Percentiles rank a stretch among this genome's conserved stretches.
phyloP scores from a whole-genome alignment of 257 asterid species.

The Anisodus tanguticus region DNA sequence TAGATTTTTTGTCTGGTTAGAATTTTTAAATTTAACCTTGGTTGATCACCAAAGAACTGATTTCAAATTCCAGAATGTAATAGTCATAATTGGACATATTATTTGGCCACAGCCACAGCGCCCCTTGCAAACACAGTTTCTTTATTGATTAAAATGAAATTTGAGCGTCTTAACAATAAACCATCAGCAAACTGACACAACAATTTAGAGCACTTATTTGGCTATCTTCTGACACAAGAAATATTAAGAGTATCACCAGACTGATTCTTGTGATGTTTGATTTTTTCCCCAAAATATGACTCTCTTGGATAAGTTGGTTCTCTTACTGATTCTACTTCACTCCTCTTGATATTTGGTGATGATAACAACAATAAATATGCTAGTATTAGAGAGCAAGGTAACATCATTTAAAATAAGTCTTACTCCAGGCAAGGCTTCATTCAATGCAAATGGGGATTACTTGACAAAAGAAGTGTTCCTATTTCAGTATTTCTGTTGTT shows the following conservation, averaged over 20 bases:
- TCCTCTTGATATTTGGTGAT: not conserved
- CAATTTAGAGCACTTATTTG: not conserved
- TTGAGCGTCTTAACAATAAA: not conserved
- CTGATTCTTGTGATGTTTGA: not conserved
- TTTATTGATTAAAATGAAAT: not conserved
- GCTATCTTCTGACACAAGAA: not conserved
- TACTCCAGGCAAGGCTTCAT: not conserved
- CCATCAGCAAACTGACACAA: not conserved
- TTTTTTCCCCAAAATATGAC: not conserved
- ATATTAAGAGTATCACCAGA: not conserved
- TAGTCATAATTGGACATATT: not conserved
- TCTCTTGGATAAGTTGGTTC: not conserved
- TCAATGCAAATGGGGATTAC: not conserved
- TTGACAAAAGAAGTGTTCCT: not conserved
- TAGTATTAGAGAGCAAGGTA: not conserved
- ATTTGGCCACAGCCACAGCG: not conserved
- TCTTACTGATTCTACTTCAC: not conserved
- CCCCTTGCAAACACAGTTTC: not conserved
- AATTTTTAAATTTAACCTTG: not conserved
- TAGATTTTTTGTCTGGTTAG: too few species aligned
- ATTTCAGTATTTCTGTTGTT: not conserved
- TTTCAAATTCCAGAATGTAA: not conserved
- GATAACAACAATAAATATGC: not conserved
- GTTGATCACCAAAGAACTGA: conserved; percentile 2
- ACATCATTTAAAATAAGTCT: not conserved